Evolutionary conservation across 1,139 yeast genomes (phyloP).

Genomic region (Magnusiomyces paraingens): DNA sequence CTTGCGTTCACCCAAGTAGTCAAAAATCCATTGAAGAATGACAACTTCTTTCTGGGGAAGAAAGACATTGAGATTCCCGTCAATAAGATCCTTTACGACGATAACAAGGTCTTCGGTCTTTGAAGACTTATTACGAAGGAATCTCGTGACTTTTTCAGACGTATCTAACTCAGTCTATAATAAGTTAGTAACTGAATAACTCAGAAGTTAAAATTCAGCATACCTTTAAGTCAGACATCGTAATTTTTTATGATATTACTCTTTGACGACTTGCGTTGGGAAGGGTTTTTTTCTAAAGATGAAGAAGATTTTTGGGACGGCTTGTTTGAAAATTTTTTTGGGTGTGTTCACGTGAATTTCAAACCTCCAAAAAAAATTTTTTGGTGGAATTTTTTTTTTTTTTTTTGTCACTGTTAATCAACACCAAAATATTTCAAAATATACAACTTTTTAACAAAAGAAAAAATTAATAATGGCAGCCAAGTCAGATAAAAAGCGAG

Average conservation of each 20-base stretch:
- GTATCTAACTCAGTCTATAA: conserved; percentile 10
- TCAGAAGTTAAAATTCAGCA: too few relatives aligned
- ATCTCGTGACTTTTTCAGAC: conserved; percentile 57
- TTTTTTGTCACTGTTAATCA: neutral
- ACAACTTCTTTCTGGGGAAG: conserved; percentile 60
- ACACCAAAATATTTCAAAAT: neutral
- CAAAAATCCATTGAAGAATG: conserved; percentile 59
- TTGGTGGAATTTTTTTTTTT: conserved; percentile 6
- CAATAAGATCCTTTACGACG: conserved; percentile 40
- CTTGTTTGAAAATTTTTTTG: too few relatives aligned
- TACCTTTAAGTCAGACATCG: too few relatives aligned
- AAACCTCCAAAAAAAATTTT: conserved; percentile 9
- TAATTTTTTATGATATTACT: too few relatives aligned
- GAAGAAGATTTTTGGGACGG: too few relatives aligned
- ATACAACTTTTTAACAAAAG: neutral
- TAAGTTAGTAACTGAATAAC: neutral
- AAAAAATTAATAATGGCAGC: conserved; percentile 7
- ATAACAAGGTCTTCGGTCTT: conserved; percentile 39
- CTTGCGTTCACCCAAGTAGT: conserved; percentile 42
- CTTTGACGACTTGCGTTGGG: neutral
- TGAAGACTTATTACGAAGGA: conserved; percentile 52
- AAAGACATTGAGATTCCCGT: conserved; percentile 38
- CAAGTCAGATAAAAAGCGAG: conserved; percentile 6
- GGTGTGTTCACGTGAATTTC: neutral
- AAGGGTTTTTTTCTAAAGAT: neutral